Conservation (phyloP, 495 filamentous ascomycete species). For the Penicilliopsis zonata region DNA sequence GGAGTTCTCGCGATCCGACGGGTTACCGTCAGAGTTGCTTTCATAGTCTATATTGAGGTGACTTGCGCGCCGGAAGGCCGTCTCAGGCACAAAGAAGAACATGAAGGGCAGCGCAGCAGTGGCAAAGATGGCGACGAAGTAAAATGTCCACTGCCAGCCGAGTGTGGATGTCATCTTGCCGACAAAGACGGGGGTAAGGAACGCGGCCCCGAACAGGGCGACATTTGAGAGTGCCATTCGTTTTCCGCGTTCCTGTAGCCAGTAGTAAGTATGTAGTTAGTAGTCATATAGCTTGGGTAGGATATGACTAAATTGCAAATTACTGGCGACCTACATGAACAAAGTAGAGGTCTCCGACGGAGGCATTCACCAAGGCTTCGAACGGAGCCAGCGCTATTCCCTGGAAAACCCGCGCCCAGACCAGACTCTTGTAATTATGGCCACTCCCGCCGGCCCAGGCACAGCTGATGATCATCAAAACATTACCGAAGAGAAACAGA, state of each 20-base stretch:
- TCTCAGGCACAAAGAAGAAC: slow-evolving; percentile 77
- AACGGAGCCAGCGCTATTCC: slow-evolving; percentile 67
- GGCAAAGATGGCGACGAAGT: slow-evolving; percentile 56
- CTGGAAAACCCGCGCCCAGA: slow-evolving; percentile 68
- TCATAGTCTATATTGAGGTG: slow-evolving; percentile 51
- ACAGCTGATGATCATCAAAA: slow-evolving; percentile 58
- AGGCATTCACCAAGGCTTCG: slow-evolving; percentile 65
- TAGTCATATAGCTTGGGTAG: slow-evolving; percentile 1
- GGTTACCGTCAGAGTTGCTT: slow-evolving; percentile 5
- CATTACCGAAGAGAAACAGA: slow-evolving; percentile 66
- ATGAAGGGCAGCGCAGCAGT: slow-evolving; percentile 50
- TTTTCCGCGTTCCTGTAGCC: slow-evolving; percentile 57
- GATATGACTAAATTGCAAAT: neutral
- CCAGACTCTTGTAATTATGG: slow-evolving; percentile 51
- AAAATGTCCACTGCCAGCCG: slow-evolving; percentile 70
- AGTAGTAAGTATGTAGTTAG: slow-evolving; percentile 3
- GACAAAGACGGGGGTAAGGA: slow-evolving; percentile 80
- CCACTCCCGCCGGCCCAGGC: slow-evolving; percentile 68
- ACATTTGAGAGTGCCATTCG: slow-evolving; percentile 88
- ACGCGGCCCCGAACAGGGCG: slow-evolving; percentile 80
- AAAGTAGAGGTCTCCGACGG: slow-evolving; percentile 65
- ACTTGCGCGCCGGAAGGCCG: slow-evolving; percentile 56
- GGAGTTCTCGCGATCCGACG: slow-evolving; percentile 3
- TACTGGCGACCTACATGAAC: slow-evolving; percentile 48
- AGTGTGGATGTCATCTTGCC: slow-evolving; percentile 71